These are phyloP conservation scores for Hypomyces rosellus DNA, from an alignment of 2,329 filamentous ascomycete genomes.

Conservation along the genomic window DNA sequence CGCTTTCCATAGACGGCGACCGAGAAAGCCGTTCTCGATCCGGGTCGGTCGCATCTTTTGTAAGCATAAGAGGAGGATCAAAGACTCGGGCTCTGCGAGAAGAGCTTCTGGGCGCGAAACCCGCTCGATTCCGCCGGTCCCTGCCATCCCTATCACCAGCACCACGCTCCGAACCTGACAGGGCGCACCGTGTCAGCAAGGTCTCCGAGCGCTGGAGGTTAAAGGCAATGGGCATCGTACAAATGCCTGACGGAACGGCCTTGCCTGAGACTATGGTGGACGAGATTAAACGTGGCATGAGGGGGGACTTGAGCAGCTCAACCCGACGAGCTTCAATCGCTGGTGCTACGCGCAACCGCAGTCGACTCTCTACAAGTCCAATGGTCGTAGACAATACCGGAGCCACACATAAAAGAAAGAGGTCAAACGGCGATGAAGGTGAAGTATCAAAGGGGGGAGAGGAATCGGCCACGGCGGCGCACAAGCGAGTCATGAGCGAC, in stretches of 20 bases:
- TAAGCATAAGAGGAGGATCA: constrained; percentile 17
- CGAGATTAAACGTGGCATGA: constrained; percentile 37
- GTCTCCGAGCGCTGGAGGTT: constrained; percentile 40
- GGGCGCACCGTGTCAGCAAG: constrained; percentile 25
- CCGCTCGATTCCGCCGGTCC: constrained; percentile 32
- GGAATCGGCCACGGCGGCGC: constrained; percentile 9
- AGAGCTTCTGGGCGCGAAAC: constrained; percentile 19
- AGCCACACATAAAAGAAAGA: constrained; percentile 18
- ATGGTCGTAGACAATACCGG: not conserved
- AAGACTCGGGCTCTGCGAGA: constrained; percentile 26
- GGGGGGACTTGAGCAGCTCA: constrained; percentile 29
- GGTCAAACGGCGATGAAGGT: constrained; percentile 9
- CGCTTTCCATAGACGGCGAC: constrained; percentile 14
- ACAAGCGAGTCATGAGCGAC: constrained; percentile 38
- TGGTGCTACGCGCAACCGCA: not conserved
- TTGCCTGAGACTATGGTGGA: constrained; percentile 45
- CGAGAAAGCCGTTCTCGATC: constrained; percentile 12
- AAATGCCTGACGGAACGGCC: constrained; percentile 47
- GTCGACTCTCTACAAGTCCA: not conserved
- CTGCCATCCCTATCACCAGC: constrained; percentile 29
- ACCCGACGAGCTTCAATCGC: constrained; percentile 15
- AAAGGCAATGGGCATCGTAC: constrained; percentile 46
- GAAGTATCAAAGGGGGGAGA: not conserved
- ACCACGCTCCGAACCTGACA: constrained; percentile 21
- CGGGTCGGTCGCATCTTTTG: constrained; percentile 14